Base-by-base conservation (phyloP, 2,329 filamentous ascomycete genomes). In the Fusarium graminum region DNA sequence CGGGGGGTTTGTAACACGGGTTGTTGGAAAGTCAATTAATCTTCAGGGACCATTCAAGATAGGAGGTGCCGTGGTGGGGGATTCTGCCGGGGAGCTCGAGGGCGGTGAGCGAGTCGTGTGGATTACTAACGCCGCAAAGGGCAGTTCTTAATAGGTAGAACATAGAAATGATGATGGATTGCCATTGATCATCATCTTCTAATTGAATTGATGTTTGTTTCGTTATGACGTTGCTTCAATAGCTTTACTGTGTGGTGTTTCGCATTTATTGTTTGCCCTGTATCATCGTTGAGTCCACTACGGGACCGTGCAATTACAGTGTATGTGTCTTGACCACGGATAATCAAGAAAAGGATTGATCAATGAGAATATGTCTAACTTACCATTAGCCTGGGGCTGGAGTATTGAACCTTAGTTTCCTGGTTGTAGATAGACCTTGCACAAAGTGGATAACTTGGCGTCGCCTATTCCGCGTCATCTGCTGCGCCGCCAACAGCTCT, bases 21-120 rank as follows among this genome's bases (percentile, higher is more conserved):
- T 30, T 59, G 59, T 55, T 45, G 42, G 50, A 49, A 40, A 51
- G 45, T 39, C 28, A 41, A 52, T 46, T 29, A 51, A 47, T 56
- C 34, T 50, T 36, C 39, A 41, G 50, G 49, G 39, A 19, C 40
- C 34, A 36, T n/a, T 46, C 51, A 69, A 63, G 65, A 70, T 70
- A 70, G 68, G 68, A 70, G 68, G 57, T 36, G 63, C 49, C 17
- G 50, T 67, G 28, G 67, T 68, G 67, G 63, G 68, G 67, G 68
- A 68, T 70, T 70, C 68, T 70, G 68, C 68, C 68, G 25, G 22
- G 22, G 19, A 66, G 65, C 58, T 69, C 38, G 51, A 65, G 59
- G 52, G 68, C 68, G 68, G 68, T 70, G 65, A 69, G 45, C 13
- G 50, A 57, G 38, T 59, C 36, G 60, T 28, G 36, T 44, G 61